Percentiles rank a stretch among this genome's conserved stretches.
These are phyloP conservation scores for Otatea glauca DNA, from an alignment of 176 grass and related monocot genomes.

Conservation along the genomic window DNA sequence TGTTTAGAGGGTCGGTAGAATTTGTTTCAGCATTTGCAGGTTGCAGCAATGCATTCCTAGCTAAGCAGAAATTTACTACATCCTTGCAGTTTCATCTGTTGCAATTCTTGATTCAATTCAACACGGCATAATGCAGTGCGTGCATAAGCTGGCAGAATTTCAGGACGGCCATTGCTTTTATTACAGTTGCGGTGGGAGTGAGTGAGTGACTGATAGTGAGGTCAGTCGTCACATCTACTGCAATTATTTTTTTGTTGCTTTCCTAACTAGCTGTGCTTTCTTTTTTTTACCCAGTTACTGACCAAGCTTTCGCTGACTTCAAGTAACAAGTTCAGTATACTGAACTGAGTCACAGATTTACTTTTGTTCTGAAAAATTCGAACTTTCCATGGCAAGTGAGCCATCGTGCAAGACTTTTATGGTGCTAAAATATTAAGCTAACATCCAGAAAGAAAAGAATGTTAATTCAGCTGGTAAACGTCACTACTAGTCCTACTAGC, in stretches of 20 bases:
- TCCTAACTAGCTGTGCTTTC: not conserved
- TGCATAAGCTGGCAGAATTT: not conserved
- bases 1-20: too few species aligned
- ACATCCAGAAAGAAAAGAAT: not conserved
- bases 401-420: not conserved
- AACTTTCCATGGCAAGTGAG: not conserved
- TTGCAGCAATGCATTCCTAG: not conserved
- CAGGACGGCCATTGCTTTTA: constrained; percentile 1
- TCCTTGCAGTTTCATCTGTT: not conserved
- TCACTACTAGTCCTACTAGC: not conserved
- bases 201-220: not conserved
- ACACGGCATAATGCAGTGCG: not conserved
- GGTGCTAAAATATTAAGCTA: not conserved
- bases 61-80: not conserved
- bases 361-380: not conserved
- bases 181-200: not conserved
- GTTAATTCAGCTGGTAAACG: not conserved
- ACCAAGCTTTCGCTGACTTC: constrained; percentile 12
- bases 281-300: not conserved
- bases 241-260: constrained; percentile 13
- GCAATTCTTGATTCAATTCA: not conserved
- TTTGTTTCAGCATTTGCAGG: too few species aligned
- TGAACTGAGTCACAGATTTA: not conserved
- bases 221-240: not conserved
- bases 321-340: not conserved